Conservation (phyloP, 495 filamentous ascomycete genomes). For the Penicillium malachiteum region DNA sequence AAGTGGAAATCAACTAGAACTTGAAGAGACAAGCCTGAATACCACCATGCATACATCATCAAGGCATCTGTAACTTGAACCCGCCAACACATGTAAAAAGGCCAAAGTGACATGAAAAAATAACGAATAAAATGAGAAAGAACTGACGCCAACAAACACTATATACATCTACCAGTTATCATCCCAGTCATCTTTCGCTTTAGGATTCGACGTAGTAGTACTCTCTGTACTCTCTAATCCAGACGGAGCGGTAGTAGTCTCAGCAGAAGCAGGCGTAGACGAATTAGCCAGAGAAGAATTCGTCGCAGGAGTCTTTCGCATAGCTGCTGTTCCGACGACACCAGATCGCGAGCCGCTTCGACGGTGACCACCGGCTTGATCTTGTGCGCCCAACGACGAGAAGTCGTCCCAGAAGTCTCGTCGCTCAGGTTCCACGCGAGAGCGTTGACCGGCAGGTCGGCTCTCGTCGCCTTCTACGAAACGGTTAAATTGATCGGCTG, state of each 20-base stretch:
- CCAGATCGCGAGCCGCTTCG: slow-evolving; percentile 32
- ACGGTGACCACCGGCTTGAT: slow-evolving; percentile 43
- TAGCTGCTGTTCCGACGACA: slow-evolving; percentile 71
- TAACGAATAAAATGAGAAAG: slow-evolving; percentile 1
- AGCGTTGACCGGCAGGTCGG: slow-evolving; percentile 9
- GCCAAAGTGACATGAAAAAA: neutral
- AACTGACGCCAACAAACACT: neutral
- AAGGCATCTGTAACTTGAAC: slow-evolving; percentile 7
- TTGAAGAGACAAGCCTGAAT: slow-evolving; percentile 3
- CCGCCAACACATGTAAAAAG: slow-evolving; percentile 5
- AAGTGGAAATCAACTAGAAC: neutral
- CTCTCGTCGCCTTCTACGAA: slow-evolving; percentile 73
- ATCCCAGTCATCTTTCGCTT: slow-evolving; percentile 61
- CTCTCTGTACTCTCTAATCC: slow-evolving; percentile 40
- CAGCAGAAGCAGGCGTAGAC: slow-evolving; percentile 19
- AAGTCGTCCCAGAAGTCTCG: slow-evolving; percentile 91
- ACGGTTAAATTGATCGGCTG: slow-evolving; percentile 72
- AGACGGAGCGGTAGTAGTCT: slow-evolving; percentile 23
- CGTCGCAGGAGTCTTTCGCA: slow-evolving; percentile 58
- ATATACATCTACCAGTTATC: slow-evolving; percentile 58
- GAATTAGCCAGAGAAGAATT: slow-evolving; percentile 19
- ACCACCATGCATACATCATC: slow-evolving; percentile 9
- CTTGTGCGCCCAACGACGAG: slow-evolving; percentile 55
- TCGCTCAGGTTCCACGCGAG: slow-evolving; percentile 59
- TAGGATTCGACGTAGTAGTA: slow-evolving; percentile 29